phyloP scores from a whole-genome alignment of 2,329 filamentous ascomycete genomes.

The Fusarium duplospermum region DNA sequence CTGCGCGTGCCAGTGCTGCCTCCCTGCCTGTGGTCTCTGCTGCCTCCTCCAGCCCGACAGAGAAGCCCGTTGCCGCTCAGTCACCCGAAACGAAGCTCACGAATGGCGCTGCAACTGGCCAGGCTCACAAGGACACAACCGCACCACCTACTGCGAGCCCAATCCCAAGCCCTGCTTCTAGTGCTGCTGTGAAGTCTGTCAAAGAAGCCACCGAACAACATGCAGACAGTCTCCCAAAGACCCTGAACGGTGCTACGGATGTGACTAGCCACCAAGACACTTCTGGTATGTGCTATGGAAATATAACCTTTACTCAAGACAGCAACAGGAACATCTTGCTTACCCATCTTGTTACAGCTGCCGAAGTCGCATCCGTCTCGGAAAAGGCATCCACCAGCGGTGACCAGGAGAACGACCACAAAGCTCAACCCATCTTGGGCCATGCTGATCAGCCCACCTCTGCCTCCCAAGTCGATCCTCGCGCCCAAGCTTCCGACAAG shows the following conservation, averaged over 20 bases:
- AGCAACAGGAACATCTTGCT: slow-evolving; percentile 10
- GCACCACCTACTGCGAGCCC: slow-evolving; percentile 14
- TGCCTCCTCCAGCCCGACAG: slow-evolving; percentile 19
- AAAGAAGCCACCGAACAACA: slow-evolving; percentile 22
- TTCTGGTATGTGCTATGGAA: slow-evolving; percentile 38
- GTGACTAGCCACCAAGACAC: slow-evolving; percentile 23
- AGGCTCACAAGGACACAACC: slow-evolving; percentile 12
- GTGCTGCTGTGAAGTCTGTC: slow-evolving; percentile 24
- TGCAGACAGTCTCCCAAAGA: slow-evolving; percentile 19
- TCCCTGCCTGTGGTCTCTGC: slow-evolving; percentile 18
- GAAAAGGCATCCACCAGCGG: slow-evolving; percentile 27
- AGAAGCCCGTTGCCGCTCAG: slow-evolving; percentile 12
- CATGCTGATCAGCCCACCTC: slow-evolving; percentile 41
- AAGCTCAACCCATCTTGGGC: slow-evolving; percentile 24
- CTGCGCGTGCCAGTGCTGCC: slow-evolving; percentile 43
- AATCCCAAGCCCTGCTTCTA: slow-evolving; percentile 20
- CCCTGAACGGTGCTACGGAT: slow-evolving; percentile 16
- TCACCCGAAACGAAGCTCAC: slow-evolving; percentile 34
- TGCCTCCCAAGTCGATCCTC: slow-evolving; percentile 19
- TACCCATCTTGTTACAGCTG: slow-evolving; percentile 11
- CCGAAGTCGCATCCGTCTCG: slow-evolving; percentile 27
- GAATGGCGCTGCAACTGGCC: slow-evolving; percentile 28
- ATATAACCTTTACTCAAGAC: not conserved
- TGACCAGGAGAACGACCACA: slow-evolving; percentile 28
- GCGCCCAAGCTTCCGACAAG: slow-evolving; percentile 18